Conservation (phyloP, 2,329 filamentous ascomycete species). For the Penicillium sp. region DNA sequence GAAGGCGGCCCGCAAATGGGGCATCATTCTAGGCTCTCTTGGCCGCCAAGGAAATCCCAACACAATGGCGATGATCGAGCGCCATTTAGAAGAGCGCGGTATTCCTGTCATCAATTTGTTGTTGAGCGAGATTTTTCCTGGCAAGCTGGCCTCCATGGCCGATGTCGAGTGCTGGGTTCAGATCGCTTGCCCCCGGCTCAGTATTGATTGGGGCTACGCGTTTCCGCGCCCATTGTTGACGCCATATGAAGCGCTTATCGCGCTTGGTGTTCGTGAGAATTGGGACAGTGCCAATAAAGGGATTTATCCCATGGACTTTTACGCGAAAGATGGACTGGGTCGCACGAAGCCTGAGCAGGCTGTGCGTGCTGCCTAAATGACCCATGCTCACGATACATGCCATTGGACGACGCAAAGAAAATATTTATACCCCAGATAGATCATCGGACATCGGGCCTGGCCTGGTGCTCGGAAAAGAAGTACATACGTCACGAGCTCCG, state of each 20-base stretch:
- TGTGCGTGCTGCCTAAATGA: conserved; percentile 16
- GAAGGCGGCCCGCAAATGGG: conserved; percentile 80
- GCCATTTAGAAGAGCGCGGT: conserved; percentile 65
- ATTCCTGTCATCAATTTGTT: conserved; percentile 83
- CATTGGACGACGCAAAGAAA: neutral
- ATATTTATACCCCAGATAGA: conserved; percentile 14
- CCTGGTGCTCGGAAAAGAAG: neutral
- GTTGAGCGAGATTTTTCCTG: conserved; percentile 93
- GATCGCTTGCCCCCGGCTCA: conserved; percentile 91
- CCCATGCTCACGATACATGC: neutral
- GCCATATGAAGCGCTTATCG: conserved; percentile 90
- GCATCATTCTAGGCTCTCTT: conserved; percentile 86
- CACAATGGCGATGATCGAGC: conserved; percentile 83
- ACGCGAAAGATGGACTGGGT: conserved; percentile 85
- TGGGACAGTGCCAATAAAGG: conserved; percentile 63
- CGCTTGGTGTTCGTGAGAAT: conserved; percentile 74
- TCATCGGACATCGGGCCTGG: conserved; percentile 15
- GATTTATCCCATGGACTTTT: conserved; percentile 97
- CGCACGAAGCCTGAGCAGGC: conserved; percentile 59
- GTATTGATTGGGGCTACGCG: conserved; percentile 98
- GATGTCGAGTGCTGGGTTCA: conserved; percentile 99
- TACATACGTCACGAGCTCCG: neutral
- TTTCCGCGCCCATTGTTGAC: conserved; percentile 86
- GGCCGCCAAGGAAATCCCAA: conserved; percentile 95
- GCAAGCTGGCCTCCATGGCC: conserved; percentile 86